Evolutionary conservation across 2,329 filamentous ascomycete species (phyloP).

Genomic region (Metarhizium sp.): DNA sequence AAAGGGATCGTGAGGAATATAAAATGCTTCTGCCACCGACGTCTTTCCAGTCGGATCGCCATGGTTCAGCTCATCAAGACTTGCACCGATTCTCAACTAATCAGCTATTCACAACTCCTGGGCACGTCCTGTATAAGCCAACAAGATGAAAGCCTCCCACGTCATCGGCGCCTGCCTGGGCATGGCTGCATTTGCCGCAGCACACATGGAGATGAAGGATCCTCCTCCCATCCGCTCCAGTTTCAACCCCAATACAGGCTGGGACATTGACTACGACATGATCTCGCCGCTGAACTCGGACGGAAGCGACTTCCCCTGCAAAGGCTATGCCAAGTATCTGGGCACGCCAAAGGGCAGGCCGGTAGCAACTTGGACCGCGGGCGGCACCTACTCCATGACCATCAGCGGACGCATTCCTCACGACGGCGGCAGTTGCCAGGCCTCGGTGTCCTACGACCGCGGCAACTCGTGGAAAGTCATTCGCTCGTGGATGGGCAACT

Average conservation of each 20-base stretch:
- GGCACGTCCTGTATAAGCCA: no score
- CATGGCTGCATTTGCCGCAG: slow-evolving; percentile 1
- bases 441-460: slow-evolving; percentile 52
- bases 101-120: neutral
- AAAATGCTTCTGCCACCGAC: neutral
- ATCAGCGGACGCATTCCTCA: slow-evolving; percentile 45
- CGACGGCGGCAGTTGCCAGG: slow-evolving; percentile 53
- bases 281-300: slow-evolving; percentile 44
- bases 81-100: neutral
- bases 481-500: slow-evolving; percentile 23
- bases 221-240: slow-evolving; percentile 20
- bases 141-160: neutral
- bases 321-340: slow-evolving; percentile 29
- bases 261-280: slow-evolving; percentile 41
- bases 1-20: neutral
- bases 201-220: slow-evolving; percentile 21
- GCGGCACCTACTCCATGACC: slow-evolving; percentile 41
- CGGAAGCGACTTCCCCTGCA: slow-evolving; percentile 53
- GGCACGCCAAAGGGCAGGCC: slow-evolving; percentile 25
- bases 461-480: slow-evolving; percentile 48
- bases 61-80: neutral
- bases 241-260: slow-evolving; percentile 15
- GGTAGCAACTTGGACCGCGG: slow-evolving; percentile 41
- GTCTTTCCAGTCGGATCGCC: neutral
- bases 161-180: neutral